Base-by-base conservation (phyloP, 2,329 filamentous ascomycete genomes). In the Trichoderma sp. region DNA sequence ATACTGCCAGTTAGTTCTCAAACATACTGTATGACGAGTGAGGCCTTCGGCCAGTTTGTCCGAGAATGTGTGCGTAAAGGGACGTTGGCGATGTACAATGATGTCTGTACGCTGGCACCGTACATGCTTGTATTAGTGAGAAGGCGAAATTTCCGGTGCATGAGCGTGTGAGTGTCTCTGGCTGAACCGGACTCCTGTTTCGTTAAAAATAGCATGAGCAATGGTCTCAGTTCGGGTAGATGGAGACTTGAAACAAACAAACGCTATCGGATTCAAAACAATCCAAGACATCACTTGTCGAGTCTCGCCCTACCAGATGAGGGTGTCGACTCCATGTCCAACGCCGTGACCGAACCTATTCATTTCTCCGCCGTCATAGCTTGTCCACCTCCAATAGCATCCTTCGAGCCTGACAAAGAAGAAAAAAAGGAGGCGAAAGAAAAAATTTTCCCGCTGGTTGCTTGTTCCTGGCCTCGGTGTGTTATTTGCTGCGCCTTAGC, bases 341-440 rank as follows among this genome's bases (percentile, higher is more conserved):
- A 35, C 40, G 27, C 27, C 27, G 27, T 35, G 49, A n/a, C 33
- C 27, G 19, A 31, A 43, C 21, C 14, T 31, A 29, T 37, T 43
- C 37, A 29, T 49, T 58, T 57, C 53, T 35, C 62, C 52, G 52
- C 29, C 33, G 33, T 33, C 31, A 10, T 27, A 62, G 19, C 31
- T 49, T 52, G 13, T 27, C 47, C 37, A 55, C 40, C 40, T 49
- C 63, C 53, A 66, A 66, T 49, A 43, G 16, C 16, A 47, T 40
- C 53, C 13, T 57, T 37, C n/a, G n/a, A 43, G 53, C 37, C 40
- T 66, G 21, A 29, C 63, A 27, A 35, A 59, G 49, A 27, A 58
- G 40, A 56, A 55, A 31, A 59, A 43, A 59, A 52, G 53, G 64
- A 59, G 64, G 64, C 64, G 40, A 67, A 43, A 63, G 47, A 35